Conservation (phyloP, 768 basidiomycete genomes). For the Lactarius trivialis region DNA sequence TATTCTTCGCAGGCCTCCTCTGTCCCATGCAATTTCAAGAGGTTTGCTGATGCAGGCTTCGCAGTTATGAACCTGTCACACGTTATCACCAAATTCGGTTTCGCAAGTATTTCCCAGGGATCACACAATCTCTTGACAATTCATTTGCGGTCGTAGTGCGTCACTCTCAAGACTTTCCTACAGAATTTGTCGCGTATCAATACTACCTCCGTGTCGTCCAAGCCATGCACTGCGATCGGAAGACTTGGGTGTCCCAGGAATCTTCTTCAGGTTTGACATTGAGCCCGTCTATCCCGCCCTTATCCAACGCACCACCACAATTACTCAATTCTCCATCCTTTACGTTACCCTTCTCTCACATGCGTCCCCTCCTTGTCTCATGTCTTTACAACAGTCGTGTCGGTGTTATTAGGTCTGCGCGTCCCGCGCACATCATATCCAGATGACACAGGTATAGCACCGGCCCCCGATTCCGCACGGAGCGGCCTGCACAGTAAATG, state of each 20-base stretch:
- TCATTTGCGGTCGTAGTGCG: conserved; percentile 73
- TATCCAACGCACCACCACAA: conserved; percentile 83
- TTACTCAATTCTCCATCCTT: conserved; percentile 78
- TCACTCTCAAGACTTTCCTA: conserved; percentile 20
- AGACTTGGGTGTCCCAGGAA: conserved; percentile 77
- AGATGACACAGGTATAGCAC: conserved; percentile 60
- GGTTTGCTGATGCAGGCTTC: too few species aligned
- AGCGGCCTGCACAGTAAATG: conserved; percentile 58
- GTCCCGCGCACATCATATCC: conserved; percentile 63
- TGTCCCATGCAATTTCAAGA: conserved; percentile 35
- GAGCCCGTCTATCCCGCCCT: conserved; percentile 85
- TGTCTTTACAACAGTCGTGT: conserved; percentile 42
- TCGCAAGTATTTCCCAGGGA: conserved; percentile 92
- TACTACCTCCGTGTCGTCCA: conserved; percentile 96
- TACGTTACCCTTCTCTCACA: conserved; percentile 21
- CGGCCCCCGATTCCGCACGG: conserved; percentile 48
- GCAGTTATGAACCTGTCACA: conserved; percentile 95
- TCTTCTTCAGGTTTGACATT: conserved; percentile 97
- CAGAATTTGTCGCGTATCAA: conserved; percentile 87
- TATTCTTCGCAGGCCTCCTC: conserved; percentile 39
- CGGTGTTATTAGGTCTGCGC: conserved; percentile 86
- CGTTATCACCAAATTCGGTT: conserved; percentile 94
- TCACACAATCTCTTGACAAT: conserved; percentile 89
- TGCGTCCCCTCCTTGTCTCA: background rate
- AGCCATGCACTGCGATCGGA: conserved; percentile 85